Conservation (phyloP, 78 protist species). For the Tieghemostelium lacteum region DNA sequence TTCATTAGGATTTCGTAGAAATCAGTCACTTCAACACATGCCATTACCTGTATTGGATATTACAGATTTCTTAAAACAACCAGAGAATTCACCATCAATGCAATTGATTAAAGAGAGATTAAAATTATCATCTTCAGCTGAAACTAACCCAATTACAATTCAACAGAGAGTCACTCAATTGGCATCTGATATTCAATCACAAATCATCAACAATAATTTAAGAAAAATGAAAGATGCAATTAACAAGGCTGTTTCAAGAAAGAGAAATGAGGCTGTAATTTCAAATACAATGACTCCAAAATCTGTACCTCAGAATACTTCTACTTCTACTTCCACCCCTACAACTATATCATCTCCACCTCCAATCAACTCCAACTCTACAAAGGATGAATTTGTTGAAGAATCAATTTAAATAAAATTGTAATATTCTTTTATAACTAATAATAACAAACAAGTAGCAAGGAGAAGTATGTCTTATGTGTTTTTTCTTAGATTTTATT, state of each 20-base stretch:
- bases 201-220: slow-evolving; percentile 62
- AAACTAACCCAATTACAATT: slow-evolving; percentile 20
- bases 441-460: too few species aligned
- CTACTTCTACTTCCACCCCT: background rate
- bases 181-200: slow-evolving; percentile 75
- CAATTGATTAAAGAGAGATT: slow-evolving; percentile 62
- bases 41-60: slow-evolving; percentile 63
- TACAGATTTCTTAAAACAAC: slow-evolving; percentile 57
- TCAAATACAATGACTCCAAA: slow-evolving; percentile 39
- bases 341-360: background rate
- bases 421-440: too few species aligned
- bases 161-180: slow-evolving; percentile 71
- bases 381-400: slow-evolving; percentile 50
- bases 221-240: slow-evolving; percentile 71
- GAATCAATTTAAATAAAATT: too few species aligned
- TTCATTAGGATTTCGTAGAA: slow-evolving; percentile 54
- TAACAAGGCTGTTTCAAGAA: slow-evolving; percentile 45
- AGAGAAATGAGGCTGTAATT: slow-evolving; percentile 61
- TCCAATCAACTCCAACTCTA: background rate
- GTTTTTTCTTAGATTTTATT: slow-evolving; percentile 9
- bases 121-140: slow-evolving; percentile 13
- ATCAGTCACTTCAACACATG: slow-evolving; percentile 55
- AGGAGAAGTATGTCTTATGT: too few species aligned
- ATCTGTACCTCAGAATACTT: background rate
- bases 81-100: slow-evolving; percentile 77